These are phyloP conservation scores for Vitis hybrid DNA, from an alignment of 177 flowering plant genomes.

Conservation along the genomic window DNA sequence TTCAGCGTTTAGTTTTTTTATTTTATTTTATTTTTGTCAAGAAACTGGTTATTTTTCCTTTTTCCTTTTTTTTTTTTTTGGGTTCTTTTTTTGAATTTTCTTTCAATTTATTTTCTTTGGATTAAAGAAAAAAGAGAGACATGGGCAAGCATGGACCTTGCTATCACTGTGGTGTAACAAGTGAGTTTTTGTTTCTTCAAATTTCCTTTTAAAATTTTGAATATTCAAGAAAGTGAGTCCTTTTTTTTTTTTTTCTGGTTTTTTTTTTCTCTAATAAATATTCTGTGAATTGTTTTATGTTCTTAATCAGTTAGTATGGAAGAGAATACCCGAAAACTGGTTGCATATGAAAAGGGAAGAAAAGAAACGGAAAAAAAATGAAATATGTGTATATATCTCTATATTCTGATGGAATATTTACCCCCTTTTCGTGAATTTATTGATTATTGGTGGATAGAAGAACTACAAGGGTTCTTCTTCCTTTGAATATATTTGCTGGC, in stretches of 20 bases:
- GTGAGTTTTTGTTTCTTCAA: conserved; percentile 69
- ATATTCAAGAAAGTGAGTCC: conserved; percentile 9
- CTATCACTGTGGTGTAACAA: conserved; percentile 98
- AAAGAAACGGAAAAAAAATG: background rate
- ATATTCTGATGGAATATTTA: background rate
- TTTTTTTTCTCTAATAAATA: conserved; percentile 5
- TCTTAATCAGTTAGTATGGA: conserved; percentile 8
- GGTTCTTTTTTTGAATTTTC: conserved; percentile 16
- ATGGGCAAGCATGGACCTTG: conserved; percentile 99
- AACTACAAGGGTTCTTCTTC: conserved; percentile 1
- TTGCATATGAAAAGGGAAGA: conserved; percentile 1
- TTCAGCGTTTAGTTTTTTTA: conserved; percentile 4
- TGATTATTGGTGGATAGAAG: background rate
- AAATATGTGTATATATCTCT: conserved; percentile 3
- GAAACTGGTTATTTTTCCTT: conserved; percentile 12
- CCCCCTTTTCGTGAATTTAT: conserved; percentile 2
- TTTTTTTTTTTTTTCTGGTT: conserved; percentile 3
- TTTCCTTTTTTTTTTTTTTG: conserved; percentile 7
- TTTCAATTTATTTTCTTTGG: conserved; percentile 12
- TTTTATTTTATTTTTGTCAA: conserved; percentile 8
- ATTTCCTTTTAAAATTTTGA: conserved; percentile 11
- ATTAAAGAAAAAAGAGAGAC: conserved; percentile 29
- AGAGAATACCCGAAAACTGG: conserved; percentile 11
- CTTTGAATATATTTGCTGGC: conserved; percentile 4
- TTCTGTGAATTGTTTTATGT: background rate